A percentile compares a stretch with the other conserved stretches of the same genome.
Conservation (phyloP, 352 stramenopile genomes). For the Phytophthora rubi region DNA sequence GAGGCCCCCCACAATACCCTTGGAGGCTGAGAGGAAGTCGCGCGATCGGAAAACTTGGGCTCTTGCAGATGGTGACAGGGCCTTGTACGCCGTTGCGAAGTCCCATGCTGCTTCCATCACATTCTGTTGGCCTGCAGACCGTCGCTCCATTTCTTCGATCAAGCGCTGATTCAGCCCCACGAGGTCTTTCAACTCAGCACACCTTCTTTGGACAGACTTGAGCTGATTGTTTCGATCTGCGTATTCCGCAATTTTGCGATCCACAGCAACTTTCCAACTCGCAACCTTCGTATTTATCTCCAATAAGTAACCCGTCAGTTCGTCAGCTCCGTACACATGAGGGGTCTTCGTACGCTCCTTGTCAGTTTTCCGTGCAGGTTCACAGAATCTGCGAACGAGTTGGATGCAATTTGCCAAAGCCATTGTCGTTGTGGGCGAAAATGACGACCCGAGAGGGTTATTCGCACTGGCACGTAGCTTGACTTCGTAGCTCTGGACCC, state of each 20-base stretch:
- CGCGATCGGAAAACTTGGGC: conserved; percentile 47
- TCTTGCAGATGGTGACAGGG: conserved; percentile 39
- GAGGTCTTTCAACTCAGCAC: conserved; percentile 53
- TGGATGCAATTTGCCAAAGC: conserved; percentile 54
- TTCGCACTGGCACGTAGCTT: conserved; percentile 21
- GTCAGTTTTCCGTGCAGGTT: conserved; percentile 24
- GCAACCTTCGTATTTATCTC: conserved; percentile 59
- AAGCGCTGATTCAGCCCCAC: conserved; percentile 53
- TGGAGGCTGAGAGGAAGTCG: conserved; percentile 50
- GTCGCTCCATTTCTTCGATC: conserved; percentile 52
- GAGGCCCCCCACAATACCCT: conserved; percentile 43
- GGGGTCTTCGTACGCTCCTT: conserved; percentile 9
- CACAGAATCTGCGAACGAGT: conserved; percentile 53
- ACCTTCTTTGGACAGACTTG: conserved; percentile 45
- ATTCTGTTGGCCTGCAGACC: conserved; percentile 38
- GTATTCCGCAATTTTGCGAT: conserved; percentile 56
- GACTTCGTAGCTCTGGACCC: conserved; percentile 10
- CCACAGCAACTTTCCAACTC: conserved; percentile 51
- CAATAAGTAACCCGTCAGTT: conserved; percentile 40
- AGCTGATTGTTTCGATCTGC: conserved; percentile 51
- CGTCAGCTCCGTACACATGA: conserved; percentile 1
- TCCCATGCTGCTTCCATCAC: conserved; percentile 52
- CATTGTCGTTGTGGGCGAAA: conserved; percentile 39
- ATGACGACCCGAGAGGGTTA: conserved; percentile 13
- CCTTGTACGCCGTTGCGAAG: conserved; percentile 51